Percentiles rank a stretch among this genome's conserved stretches.
Evolutionary conservation across 1,139 yeast genomes (phyloP).

Genomic region (Yamadazyma diddensiae): DNA sequence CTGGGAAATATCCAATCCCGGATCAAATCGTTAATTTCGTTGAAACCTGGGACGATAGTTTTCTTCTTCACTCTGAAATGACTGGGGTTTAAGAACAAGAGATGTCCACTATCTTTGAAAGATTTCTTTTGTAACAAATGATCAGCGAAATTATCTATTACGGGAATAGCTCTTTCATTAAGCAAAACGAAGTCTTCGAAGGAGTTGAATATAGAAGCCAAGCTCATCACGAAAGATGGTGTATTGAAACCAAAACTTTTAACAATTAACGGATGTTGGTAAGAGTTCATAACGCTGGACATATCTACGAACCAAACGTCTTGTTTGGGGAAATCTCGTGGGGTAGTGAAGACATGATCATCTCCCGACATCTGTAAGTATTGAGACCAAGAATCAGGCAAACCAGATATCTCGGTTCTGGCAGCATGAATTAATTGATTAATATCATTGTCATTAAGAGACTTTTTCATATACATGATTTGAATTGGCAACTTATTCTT

Average conservation of each 20-base stretch:
- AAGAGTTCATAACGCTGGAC: conserved; percentile 13
- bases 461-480: conserved; percentile 17
- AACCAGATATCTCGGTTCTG: conserved; percentile 15
- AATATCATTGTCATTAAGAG: conserved; percentile 18
- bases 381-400: conserved; percentile 14
- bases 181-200: conserved; percentile 30
- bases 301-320: conserved; percentile 29
- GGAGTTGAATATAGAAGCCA: conserved; percentile 29
- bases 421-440: conserved; percentile 19
- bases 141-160: conserved; percentile 17
- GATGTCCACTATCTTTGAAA: conserved; percentile 23
- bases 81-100: conserved; percentile 29
- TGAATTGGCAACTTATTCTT: conserved; percentile 31
- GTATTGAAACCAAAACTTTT: conserved; percentile 12
- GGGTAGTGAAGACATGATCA: conserved; percentile 7
- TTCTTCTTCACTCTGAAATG: conserved; percentile 17
- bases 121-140: conserved; percentile 17
- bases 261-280: conserved; percentile 16
- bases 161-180: conserved; percentile 26
- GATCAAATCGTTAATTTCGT: conserved; percentile 28
- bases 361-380: conserved; percentile 6
- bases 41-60: conserved; percentile 27
- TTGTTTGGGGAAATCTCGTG: conserved; percentile 22
- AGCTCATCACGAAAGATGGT: conserved; percentile 19
- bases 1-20: conserved; percentile 23